Percentiles rank a stretch among this genome's conserved stretches.
phyloP scores from a whole-genome alignment of 139 green algal genomes.

The Zygnema circumcarinatum region DNA sequence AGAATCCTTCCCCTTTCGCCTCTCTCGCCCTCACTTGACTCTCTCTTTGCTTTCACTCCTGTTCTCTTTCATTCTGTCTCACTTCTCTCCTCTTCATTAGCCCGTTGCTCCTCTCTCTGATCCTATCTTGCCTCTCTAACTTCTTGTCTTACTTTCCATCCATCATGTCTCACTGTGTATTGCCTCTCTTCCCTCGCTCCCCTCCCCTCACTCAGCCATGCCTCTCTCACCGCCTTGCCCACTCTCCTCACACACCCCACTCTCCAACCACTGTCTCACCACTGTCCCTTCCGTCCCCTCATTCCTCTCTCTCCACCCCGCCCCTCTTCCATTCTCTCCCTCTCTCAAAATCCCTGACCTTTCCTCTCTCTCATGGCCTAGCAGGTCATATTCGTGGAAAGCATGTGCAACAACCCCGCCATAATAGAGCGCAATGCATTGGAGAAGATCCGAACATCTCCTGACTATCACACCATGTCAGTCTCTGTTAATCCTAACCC shows the following conservation, averaged over 20 bases:
- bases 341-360: background rate
- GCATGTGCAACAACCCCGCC: conserved; percentile 85
- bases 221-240: background rate
- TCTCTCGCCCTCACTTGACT: background rate
- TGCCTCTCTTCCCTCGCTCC: background rate
- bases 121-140: background rate
- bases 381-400: conserved; percentile 86
- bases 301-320: background rate
- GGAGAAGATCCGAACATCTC: conserved; percentile 87
- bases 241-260: background rate
- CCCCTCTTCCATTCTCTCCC: background rate
- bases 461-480: conserved; percentile 84
- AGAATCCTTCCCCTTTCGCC: background rate
- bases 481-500: conserved; percentile 21
- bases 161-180: background rate
- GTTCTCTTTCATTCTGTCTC: background rate
- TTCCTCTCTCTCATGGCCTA: background rate
- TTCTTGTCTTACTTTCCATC: background rate
- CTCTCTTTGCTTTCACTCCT: background rate
- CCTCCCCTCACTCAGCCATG: background rate
- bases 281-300: background rate
- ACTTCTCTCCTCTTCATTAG: background rate
- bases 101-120: background rate
- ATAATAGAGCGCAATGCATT: conserved; percentile 89
- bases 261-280: background rate